Evolutionary conservation across 106 monocot species (phyloP), one percentile per base, ranked within the genome.

Genomic region (Gastrodia elata): DNA sequence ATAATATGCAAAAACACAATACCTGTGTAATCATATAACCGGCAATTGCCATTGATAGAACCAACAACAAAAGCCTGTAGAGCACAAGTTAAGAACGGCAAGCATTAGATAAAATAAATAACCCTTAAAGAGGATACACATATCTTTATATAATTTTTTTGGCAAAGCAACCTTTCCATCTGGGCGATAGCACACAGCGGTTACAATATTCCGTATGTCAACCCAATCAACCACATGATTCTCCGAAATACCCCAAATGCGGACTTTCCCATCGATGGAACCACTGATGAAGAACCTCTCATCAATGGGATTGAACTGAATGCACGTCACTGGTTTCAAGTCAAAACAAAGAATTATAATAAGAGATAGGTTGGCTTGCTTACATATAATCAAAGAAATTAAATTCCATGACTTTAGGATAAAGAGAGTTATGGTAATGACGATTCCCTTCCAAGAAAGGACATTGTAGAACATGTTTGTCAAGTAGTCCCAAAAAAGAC

Each of bases 221-320:
- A 71, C 81, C 94, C 94, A 94, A 48, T 91, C 84, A 74, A 85
- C 75, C 42, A 94, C 94, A 44, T 76, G 79, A 48, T 81, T 79
- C 16, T 83, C 87, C 37, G 72, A 56, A 64, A 85, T 57, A 56
- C 76, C 73, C 94, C 94, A 94, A 22, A 94, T 74, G 36, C 94
- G 91, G 77, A 91, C 85, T 81, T 91, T 94, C 8, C 94, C 94
- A 76, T 94, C 94, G 71, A 94, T 82, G 4, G 89, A 94, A 34
- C 94, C 94, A 68, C 82, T 94, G 56, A 94, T 89, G 76, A 94
- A 94, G 78, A 81, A 80, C 32, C 58, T 76, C 37, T 91, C 87
- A 75, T 91, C 84, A 48, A 75, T 41, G 24, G 89, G 94, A 77
- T 94, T 89, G 81, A 94, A 94, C 70, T 94, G 91, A 68, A 94